phyloP scores from a whole-genome alignment of 2,329 filamentous ascomycete genomes.

The Fusarium setosum region DNA sequence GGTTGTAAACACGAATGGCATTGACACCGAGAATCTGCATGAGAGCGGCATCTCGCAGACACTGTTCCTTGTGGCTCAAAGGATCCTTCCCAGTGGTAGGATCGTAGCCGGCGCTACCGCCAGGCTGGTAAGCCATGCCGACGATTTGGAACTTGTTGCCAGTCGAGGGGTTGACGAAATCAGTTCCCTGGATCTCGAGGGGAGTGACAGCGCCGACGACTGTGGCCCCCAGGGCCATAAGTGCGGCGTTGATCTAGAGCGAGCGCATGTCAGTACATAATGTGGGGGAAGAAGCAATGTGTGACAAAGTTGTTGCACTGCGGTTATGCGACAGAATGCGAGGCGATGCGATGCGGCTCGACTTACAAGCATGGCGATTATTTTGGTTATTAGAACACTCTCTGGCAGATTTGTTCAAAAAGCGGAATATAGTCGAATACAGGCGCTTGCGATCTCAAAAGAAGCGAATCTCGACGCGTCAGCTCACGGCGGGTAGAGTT shows the following conservation, averaged over 20 bases:
- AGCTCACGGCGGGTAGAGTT: slow-evolving; percentile 1
- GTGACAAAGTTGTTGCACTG: background rate
- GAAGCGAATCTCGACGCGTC: slow-evolving; percentile 9
- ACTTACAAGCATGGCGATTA: slow-evolving; percentile 43
- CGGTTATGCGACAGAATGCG: background rate
- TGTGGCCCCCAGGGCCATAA: slow-evolving; percentile 65
- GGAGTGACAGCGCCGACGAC: slow-evolving; percentile 67
- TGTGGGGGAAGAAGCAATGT: background rate
- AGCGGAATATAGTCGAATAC: slow-evolving; percentile 7
- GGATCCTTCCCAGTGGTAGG: slow-evolving; percentile 66
- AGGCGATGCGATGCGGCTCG: background rate
- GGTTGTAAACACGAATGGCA: slow-evolving; percentile 77
- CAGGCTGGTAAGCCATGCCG: slow-evolving; percentile 77
- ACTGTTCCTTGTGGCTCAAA: slow-evolving; percentile 67
- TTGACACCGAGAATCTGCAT: slow-evolving; percentile 75
- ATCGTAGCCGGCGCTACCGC: slow-evolving; percentile 72
- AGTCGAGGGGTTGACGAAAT: slow-evolving; percentile 69
- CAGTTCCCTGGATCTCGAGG: slow-evolving; percentile 65
- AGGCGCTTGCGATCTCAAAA: slow-evolving; percentile 1
- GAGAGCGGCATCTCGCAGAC: slow-evolving; percentile 73
- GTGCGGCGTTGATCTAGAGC: slow-evolving; percentile 53
- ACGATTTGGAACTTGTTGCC: slow-evolving; percentile 74
- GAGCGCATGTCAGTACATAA: slow-evolving; percentile 22
- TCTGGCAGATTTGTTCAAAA: slow-evolving; percentile 15
- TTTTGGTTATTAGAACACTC: slow-evolving; percentile 9